phyloP scores from a whole-genome alignment of 2,329 filamentous ascomycete species.

The Colletotrichum theobromicola region DNA sequence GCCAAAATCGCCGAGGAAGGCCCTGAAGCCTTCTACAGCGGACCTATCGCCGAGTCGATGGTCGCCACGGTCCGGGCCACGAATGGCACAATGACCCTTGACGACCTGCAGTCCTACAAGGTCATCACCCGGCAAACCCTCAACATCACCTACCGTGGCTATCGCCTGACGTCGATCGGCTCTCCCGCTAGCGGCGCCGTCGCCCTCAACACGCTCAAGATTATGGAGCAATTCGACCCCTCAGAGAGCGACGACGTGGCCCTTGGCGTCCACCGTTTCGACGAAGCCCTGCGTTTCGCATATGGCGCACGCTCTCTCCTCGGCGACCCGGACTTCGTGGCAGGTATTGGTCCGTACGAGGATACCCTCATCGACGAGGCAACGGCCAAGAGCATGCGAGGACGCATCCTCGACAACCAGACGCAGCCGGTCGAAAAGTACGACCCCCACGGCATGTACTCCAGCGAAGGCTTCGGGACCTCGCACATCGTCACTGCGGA shows the following conservation, averaged over 20 bases:
- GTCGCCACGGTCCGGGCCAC: conserved; percentile 69
- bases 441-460: conserved; percentile 70
- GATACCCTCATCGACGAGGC: conserved; percentile 66
- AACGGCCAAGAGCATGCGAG: conserved; percentile 64
- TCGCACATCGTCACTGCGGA: conserved; percentile 78
- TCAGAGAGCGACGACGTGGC: conserved; percentile 61
- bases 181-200: conserved; percentile 83
- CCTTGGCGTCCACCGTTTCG: conserved; percentile 79
- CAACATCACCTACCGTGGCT: conserved; percentile 71
- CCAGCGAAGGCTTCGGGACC: conserved; percentile 74
- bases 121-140: conserved; percentile 69
- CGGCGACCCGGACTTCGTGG: conserved; percentile 81
- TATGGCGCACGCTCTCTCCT: conserved; percentile 82
- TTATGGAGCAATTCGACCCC: conserved; percentile 75
- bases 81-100: conserved; percentile 86
- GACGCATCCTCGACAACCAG: conserved; percentile 71
- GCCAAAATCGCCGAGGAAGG: conserved; percentile 78
- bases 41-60: conserved; percentile 76
- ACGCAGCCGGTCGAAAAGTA: conserved; percentile 80
- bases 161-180: conserved; percentile 70
- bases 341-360: conserved; percentile 68
- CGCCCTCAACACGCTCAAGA: conserved; percentile 78
- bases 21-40: conserved; percentile 75
- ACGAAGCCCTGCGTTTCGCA: conserved; percentile 88
- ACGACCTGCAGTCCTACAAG: conserved; percentile 77